These are phyloP conservation scores for Backusella australiensis DNA, from an alignment of 192 early-diverging fungal genomes.

Conservation along the genomic window DNA sequence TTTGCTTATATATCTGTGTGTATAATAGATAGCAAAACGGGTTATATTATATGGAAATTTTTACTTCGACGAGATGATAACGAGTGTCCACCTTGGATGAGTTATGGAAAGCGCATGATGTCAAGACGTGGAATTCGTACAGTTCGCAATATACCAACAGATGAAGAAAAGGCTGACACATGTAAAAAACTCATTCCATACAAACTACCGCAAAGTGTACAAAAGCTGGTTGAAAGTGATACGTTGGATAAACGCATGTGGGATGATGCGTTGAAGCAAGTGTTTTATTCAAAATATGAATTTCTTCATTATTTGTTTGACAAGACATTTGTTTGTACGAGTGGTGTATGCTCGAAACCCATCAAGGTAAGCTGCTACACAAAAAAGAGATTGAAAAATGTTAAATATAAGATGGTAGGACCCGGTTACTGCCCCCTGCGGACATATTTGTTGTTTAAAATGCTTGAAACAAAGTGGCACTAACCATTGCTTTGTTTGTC, in stretches of 20 bases:
- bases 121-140: slow-evolving; percentile 43
- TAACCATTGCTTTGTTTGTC: slow-evolving; percentile 31
- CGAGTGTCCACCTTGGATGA: slow-evolving; percentile 64
- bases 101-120: slow-evolving; percentile 46
- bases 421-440: slow-evolving; percentile 38
- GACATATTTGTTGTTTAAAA: slow-evolving; percentile 32
- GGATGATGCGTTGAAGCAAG: slow-evolving; percentile 23
- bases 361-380: slow-evolving; percentile 11
- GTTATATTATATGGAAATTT: slow-evolving; percentile 60
- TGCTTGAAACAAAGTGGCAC: slow-evolving; percentile 25
- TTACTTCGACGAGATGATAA: slow-evolving; percentile 61
- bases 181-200: slow-evolving; percentile 8
- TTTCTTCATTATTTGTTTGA: slow-evolving; percentile 33
- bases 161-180: neutral
- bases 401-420: neutral
- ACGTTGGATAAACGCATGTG: slow-evolving; percentile 24
- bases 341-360: slow-evolving; percentile 26
- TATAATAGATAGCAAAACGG: slow-evolving; percentile 25
- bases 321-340: slow-evolving; percentile 32
- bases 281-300: slow-evolving; percentile 33
- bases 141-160: neutral
- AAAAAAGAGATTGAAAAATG: neutral
- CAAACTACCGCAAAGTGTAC: slow-evolving; percentile 13
- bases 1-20: neutral
- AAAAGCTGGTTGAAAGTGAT: slow-evolving; percentile 1